Percentiles rank a stretch among this genome's conserved stretches.
Evolutionary conservation across 2,329 filamentous ascomycete species (phyloP).

Genomic region (Colletotrichum viniferum): DNA sequence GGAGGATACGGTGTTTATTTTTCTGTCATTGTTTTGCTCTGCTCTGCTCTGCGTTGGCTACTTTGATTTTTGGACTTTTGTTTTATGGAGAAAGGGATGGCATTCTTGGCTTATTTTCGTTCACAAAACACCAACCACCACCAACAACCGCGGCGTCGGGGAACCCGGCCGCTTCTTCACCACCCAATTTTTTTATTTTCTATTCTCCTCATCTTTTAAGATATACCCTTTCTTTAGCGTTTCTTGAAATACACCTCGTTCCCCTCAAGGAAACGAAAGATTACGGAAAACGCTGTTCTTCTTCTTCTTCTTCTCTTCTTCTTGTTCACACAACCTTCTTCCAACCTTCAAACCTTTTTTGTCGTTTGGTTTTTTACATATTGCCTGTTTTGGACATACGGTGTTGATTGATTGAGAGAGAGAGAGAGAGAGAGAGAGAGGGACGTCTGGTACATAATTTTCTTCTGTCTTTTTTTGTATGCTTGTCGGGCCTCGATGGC

Average conservation of each 20-base stretch:
- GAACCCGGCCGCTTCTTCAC: not conserved
- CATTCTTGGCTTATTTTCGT: not conserved
- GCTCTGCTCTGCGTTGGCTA: not conserved
- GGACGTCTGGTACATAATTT: not conserved
- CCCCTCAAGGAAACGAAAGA: not conserved
- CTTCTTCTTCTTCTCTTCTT: not conserved
- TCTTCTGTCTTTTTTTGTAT: not conserved
- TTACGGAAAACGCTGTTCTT: not conserved
- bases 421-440: not conserved
- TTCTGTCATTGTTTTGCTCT: not conserved
- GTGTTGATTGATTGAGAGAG: not conserved
- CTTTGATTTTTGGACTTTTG: not conserved
- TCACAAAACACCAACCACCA: not conserved
- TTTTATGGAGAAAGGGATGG: not conserved
- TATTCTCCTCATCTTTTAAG: not conserved
- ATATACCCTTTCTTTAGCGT: slow-evolving; percentile 20
- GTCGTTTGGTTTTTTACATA: not conserved
- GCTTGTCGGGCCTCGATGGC: not conserved
- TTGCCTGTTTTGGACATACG: not conserved
- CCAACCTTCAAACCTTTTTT: not conserved
- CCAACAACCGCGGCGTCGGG: not conserved
- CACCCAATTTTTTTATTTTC: not conserved
- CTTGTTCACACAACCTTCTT: not conserved
- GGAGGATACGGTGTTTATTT: not conserved
- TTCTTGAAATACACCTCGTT: not conserved